Base-by-base conservation (phyloP, 108 stramenopile species). In the Bacterosira constricta region DNA sequence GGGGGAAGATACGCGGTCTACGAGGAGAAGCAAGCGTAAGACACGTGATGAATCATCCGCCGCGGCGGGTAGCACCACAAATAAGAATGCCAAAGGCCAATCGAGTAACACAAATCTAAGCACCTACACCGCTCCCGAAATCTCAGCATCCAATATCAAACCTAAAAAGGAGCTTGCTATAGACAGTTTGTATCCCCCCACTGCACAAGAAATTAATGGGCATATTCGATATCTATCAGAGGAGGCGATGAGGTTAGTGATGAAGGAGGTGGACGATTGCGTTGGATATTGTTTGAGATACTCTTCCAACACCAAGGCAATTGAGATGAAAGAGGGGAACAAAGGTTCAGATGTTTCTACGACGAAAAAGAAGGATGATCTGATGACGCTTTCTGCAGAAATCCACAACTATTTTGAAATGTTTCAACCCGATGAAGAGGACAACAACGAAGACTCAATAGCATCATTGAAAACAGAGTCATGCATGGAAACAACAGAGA, bases 371-470 rank as follows among this genome's bases (percentile, higher is more conserved):
- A 29, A 17, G 34, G 6, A 54, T 4, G 20, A 56, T n/a, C 17
- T 56, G 29, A 10, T 32, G 4, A 56, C 55, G 35, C 55, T 56
- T 17, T 31, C 55, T 18, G n/a, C n/a, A 1, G 55, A 56, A 56
- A 56, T 56, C 2, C 55, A 36, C 15, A 3, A 17, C 55, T 78
- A 45, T 36, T 70, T 78, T 66, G 57, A 44, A 35, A 71, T 66
- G 69, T 78, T 78, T 64, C 53, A 63, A 49, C 76, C 68, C 34
- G 31, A 64, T 4, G 46, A 63, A 26, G 62, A 53, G 3, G 56
- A 41, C 0, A 9, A 10, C 4, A 18, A 2, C 5, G n/a, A n/a
- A n/a, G n/a, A n/a, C n/a, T n/a, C n/a, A n/a, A 12, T 18, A 10
- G 15, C 32, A 52, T 37, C 23, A 18, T 39, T 6, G 32, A 25